phyloP scores from a whole-genome alignment of 2,329 filamentous ascomycete genomes.

The Fusarium scirpi region DNA sequence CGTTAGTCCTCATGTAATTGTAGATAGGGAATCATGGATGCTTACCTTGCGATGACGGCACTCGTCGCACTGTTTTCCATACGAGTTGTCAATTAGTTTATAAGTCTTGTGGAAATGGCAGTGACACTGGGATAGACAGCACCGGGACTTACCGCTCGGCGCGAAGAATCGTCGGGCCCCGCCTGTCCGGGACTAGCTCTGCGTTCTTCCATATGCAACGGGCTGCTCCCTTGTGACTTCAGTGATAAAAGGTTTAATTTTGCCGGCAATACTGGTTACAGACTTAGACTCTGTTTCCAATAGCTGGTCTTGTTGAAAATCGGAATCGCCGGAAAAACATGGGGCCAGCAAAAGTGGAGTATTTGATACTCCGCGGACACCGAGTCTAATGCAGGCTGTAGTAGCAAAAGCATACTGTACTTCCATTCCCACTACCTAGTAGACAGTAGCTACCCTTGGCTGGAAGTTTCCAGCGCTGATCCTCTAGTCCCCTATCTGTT shows the following conservation, averaged over 20 bases:
- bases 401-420: too few species aligned
- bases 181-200: constrained; percentile 38
- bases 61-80: constrained; percentile 58
- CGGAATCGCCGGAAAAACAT: not conserved
- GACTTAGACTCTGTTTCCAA: not conserved
- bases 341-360: not conserved
- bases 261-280: accelerated
- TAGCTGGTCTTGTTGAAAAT: not conserved
- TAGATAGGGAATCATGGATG: constrained; percentile 32
- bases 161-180: constrained; percentile 52
- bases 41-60: constrained; percentile 57
- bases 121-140: too few species aligned
- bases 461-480: not conserved
- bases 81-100: constrained; percentile 9
- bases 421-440: too few species aligned
- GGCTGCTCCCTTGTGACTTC: not conserved
- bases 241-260: accelerated
- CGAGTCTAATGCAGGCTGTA: not conserved
- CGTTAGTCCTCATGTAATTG: not conserved
- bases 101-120: not conserved
- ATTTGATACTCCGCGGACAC: not conserved
- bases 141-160: constrained; percentile 53
- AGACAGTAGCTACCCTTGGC: not conserved
- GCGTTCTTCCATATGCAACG: not conserved
- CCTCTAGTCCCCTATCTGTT: constrained; percentile 1